A percentile compares a stretch with the other conserved stretches of the same genome.
Evolutionary conservation across 805 yeast species (phyloP).

Genomic region (Nakazawaea ambrosiae): DNA sequence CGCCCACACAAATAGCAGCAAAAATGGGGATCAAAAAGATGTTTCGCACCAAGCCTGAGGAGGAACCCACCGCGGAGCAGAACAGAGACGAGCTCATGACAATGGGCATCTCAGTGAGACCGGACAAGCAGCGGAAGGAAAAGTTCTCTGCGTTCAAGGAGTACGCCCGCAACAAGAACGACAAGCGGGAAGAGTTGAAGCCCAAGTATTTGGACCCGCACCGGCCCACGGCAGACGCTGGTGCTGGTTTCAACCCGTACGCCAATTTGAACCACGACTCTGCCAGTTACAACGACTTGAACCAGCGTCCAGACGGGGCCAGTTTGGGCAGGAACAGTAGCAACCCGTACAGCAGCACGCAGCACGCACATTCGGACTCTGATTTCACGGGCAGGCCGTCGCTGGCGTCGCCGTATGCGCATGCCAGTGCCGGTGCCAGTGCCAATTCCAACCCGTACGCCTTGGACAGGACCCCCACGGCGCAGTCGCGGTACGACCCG

Average conservation of each 20-base stretch:
- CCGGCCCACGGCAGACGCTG: background rate
- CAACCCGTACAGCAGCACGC: background rate
- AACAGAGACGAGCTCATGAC: slow-evolving; percentile 33
- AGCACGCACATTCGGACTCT: background rate
- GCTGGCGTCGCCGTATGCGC: background rate
- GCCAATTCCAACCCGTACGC: background rate
- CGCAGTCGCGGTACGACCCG: background rate
- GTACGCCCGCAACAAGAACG: slow-evolving; percentile 34
- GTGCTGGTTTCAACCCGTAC: too few species aligned
- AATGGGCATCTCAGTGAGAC: slow-evolving; percentile 35
- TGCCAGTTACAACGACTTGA: slow-evolving; percentile 1
- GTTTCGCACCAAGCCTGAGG: slow-evolving; percentile 38
- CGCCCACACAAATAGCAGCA: too few species aligned
- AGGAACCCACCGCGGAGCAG: slow-evolving; percentile 35
- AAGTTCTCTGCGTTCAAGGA: slow-evolving; percentile 42
- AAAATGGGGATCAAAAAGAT: slow-evolving; percentile 42
- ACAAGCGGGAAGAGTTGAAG: slow-evolving; percentile 16
- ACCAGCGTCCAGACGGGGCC: too few species aligned
- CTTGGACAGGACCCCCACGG: background rate
- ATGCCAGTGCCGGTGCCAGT: background rate
- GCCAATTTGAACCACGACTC: background rate
- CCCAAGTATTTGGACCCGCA: slow-evolving; percentile 3
- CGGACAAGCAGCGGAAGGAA: slow-evolving; percentile 27
- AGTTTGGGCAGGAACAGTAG: background rate
- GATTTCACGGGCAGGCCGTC: background rate